These are phyloP conservation scores for Nyctanthes arbortristis DNA, from an alignment of 257 asterid genomes.

Conservation along the genomic window DNA sequence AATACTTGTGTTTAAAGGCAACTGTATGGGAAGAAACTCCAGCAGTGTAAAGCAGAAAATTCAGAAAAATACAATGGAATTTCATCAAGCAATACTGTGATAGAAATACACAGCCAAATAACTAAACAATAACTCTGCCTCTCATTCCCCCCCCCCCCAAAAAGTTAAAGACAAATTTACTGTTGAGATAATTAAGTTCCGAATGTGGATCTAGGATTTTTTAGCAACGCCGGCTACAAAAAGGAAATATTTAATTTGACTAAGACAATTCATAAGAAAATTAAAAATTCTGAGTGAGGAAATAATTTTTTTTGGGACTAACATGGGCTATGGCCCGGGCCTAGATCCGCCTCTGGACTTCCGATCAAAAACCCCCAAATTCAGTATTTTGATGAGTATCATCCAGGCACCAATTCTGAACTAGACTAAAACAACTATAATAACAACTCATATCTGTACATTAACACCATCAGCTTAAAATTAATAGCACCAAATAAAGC, in stretches of 20 bases:
- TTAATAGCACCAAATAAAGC: background rate
- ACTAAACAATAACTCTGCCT: no score
- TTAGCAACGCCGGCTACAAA: no score
- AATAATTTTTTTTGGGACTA: no score
- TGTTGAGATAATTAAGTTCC: background rate
- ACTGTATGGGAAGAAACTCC: background rate
- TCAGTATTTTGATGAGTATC: background rate
- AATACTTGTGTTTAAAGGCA: slow-evolving; percentile 1
- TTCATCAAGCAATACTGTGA: background rate
- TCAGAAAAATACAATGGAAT: background rate
- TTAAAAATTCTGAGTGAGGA: no score
- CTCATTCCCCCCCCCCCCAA: no score
- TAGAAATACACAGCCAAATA: no score
- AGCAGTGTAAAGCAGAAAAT: background rate
- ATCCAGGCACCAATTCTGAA: background rate
- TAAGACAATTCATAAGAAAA: no score
- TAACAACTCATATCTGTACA: background rate
- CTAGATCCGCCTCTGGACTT: no score
- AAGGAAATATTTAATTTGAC: no score
- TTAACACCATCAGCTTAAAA: background rate
- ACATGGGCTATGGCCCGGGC: no score
- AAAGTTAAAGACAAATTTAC: background rate
- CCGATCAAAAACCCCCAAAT: background rate
- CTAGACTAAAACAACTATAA: background rate
- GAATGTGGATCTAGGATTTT: no score